phyloP scores from a whole-genome alignment of 2,329 filamentous ascomycete genomes.

The Penicillium glabrum region DNA sequence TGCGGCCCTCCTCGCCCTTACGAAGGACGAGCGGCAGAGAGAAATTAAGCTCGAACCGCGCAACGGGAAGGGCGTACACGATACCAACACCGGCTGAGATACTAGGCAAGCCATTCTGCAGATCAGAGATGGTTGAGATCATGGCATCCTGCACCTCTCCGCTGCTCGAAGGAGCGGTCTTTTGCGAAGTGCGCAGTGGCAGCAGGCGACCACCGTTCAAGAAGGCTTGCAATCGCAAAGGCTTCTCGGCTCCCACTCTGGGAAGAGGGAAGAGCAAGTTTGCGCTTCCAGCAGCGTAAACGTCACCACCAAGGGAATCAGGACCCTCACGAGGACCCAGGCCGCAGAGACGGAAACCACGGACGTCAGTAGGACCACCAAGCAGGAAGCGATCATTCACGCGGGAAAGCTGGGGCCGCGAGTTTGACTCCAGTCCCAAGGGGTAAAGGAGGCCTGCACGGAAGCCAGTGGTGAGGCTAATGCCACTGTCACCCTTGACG shows the following conservation, averaged over 20 bases:
- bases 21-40: constrained; percentile 80
- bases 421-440: constrained; percentile 61
- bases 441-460: constrained; percentile 82
- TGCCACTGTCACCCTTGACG: constrained; percentile 67
- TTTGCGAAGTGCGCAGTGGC: constrained; percentile 62
- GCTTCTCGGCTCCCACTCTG: constrained; percentile 75
- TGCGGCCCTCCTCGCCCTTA: constrained; percentile 81
- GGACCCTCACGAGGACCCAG: constrained; percentile 82
- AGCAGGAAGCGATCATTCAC: constrained; percentile 95
- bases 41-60: constrained; percentile 94
- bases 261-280: constrained; percentile 85
- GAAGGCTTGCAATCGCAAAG: constrained; percentile 84
- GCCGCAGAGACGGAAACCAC: constrained; percentile 87
- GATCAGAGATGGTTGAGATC: constrained; percentile 63
- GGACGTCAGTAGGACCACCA: constrained; percentile 89
- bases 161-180: constrained; percentile 48
- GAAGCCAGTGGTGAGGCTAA: constrained; percentile 80
- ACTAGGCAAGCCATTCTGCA: constrained; percentile 76
- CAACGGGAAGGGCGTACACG: constrained; percentile 92
- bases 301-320: constrained; percentile 86
- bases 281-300: constrained; percentile 85
- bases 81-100: constrained; percentile 83
- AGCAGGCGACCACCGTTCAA: constrained; percentile 86
- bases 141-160: constrained; percentile 48
- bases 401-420: constrained; percentile 65